A percentile compares a stretch with the other conserved stretches of the same genome.
Evolutionary conservation across 257 asterid genomes (phyloP).

Genomic region (Gentiana macrophylla): DNA sequence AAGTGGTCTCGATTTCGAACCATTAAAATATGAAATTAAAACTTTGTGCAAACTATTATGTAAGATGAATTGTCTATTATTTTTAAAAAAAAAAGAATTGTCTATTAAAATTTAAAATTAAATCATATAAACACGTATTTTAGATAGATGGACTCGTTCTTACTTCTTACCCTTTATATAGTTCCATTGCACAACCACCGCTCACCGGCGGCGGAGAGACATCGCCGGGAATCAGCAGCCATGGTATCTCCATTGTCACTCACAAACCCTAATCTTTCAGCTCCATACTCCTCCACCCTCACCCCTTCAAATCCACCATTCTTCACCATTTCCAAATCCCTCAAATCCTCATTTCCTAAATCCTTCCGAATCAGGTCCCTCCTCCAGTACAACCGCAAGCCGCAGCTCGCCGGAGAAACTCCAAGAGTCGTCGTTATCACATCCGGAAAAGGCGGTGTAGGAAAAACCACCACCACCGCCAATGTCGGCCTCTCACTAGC

Average conservation of each 20-base stretch:
- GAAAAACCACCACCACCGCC: conserved; percentile 97
- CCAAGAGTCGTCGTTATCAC: conserved; percentile 93
- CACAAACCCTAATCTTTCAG: conserved; percentile 33
- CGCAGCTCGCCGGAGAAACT: conserved; percentile 85
- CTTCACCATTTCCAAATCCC: conserved; percentile 21
- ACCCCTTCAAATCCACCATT: conserved; percentile 17
- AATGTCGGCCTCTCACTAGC: conserved; percentile 90
- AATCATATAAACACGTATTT: too few relatives aligned
- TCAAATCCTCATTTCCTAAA: conserved; percentile 23
- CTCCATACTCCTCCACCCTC: conserved; percentile 19
- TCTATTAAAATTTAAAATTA: too few relatives aligned
- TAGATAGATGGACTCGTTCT: too few relatives aligned
- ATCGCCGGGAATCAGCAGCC: neutral
- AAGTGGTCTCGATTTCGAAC: too few relatives aligned
- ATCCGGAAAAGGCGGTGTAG: conserved; percentile 97
- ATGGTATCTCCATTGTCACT: conserved; percentile 52
- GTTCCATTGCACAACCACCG: too few relatives aligned
- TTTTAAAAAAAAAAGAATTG: too few relatives aligned
- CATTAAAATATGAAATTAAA: too few relatives aligned
- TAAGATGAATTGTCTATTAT: too few relatives aligned
- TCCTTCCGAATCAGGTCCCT: conserved; percentile 32
- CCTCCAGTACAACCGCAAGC: conserved; percentile 96
- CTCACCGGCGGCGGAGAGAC: neutral
- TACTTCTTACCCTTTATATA: too few relatives aligned
- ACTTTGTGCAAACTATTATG: too few relatives aligned